These are phyloP conservation scores for Thielaviopsis ethacetica DNA, from an alignment of 2,329 filamentous ascomycete genomes.

Conservation along the genomic window DNA sequence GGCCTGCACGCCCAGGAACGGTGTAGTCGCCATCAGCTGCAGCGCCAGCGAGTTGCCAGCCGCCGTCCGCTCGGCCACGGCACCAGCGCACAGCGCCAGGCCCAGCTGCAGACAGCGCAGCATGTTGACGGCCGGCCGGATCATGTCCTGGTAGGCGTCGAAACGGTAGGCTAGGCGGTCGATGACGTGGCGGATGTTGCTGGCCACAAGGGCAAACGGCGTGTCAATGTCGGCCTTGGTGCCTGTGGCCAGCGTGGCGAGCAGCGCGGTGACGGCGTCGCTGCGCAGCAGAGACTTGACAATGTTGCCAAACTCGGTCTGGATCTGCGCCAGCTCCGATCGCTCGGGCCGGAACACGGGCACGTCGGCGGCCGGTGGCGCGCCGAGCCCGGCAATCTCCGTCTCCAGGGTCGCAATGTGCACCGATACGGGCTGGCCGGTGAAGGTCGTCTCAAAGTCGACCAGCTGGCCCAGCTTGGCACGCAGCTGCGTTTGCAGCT, in stretches of 20 bases:
- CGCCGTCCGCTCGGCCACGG: conserved; percentile 9
- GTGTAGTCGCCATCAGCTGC: conserved; percentile 28
- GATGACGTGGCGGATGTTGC: conserved; percentile 51
- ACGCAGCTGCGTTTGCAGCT: conserved; percentile 38
- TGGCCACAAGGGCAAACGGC: conserved; percentile 33
- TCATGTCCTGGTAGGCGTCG: conserved; percentile 72
- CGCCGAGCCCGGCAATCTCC: conserved; percentile 47
- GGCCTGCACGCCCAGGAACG: conserved; percentile 35
- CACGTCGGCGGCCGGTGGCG: conserved; percentile 45
- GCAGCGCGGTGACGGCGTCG: conserved; percentile 18
- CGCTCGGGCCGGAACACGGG: conserved; percentile 54
- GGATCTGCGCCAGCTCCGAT: conserved; percentile 54
- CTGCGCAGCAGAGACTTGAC: conserved; percentile 44
- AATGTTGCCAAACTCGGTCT: conserved; percentile 69
- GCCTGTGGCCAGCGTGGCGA: conserved; percentile 10
- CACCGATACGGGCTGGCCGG: conserved; percentile 50
- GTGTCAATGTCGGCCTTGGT: conserved; percentile 19
- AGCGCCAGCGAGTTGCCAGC: conserved; percentile 15
- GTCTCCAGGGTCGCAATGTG: conserved; percentile 46
- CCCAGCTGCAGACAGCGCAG: conserved; percentile 66
- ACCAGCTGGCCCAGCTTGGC: conserved; percentile 43
- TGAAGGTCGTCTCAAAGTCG: conserved; percentile 49
- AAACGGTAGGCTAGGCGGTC: conserved; percentile 54
- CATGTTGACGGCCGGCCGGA: conserved; percentile 60
- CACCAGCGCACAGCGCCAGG: conserved; percentile 42